Base-by-base conservation (phyloP, 2,329 filamentous ascomycete species). In the Sporothrix globosa region DNA sequence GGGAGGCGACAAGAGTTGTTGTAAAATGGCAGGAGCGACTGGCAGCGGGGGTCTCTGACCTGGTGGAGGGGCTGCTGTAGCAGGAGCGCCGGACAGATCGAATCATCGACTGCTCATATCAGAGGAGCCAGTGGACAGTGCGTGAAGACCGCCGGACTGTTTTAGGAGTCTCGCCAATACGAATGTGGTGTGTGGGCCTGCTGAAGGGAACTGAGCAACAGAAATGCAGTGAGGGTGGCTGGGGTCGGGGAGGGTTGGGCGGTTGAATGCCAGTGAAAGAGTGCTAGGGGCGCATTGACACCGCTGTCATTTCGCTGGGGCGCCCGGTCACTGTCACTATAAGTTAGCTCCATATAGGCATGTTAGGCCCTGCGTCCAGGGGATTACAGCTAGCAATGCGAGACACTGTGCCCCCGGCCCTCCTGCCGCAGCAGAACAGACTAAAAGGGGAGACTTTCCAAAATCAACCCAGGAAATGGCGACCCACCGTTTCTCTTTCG, bases 401-500 rank as follows among this genome's bases (percentile, higher is more conserved):
- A 53, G 63, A 66, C 46, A 66, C 63, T 53, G 19, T 65, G 61
- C 39, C 44, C 56, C 34, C 39, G 1, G 30, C n/a, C 53, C 13
- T 56, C 4, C 53, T 34, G 30, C 11, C 21, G 6, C 44, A 66
- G 44, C 10, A 14, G 46, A 21, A 52, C n/a, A 44, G 44, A 54
- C 65, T 56, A 56, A 69, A 54, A 48, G 34, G 58, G 41, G n/a
- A 30, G 34, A 1, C 48, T n/a, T 50, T 14, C 10, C n/a, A 65
- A 70, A 61, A 68, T 69, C 69, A 71, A 66, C 60, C 66, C 44
- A 70, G 69, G 50, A 70, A 71, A 48, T 68, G 41, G 44, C 63
- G 71, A 21, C 53, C 70, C 73, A 73, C 60, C 63, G 52, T 41
- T 58, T 56, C 69, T 67, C 24, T 34, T 68, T 72, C 24, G 7